Evolutionary conservation across 1,139 yeast species (phyloP).

Genomic region (Yarrowia galli): DNA sequence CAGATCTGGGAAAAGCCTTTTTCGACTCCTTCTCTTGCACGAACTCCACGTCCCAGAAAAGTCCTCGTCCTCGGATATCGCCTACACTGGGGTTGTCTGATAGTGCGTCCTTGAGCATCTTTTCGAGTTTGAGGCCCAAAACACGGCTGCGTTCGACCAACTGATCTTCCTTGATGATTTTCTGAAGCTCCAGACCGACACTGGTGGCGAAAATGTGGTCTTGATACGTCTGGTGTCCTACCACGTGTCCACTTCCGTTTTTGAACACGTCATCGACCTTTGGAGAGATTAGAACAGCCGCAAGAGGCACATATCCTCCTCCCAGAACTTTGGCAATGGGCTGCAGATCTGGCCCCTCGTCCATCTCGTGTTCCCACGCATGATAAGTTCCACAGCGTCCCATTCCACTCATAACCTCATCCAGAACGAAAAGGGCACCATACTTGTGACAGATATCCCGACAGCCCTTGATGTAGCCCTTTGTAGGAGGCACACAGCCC

Average conservation of each 20-base stretch:
- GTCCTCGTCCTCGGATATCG: conserved; percentile 22
- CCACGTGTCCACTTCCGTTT: conserved; percentile 28
- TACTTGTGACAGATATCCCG: conserved; percentile 64
- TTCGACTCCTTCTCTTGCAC: conserved; percentile 6
- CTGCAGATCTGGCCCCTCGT: conserved; percentile 19
- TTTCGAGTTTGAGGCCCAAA: conserved; percentile 4
- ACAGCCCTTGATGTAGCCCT: conserved; percentile 63
- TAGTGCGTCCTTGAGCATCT: conserved; percentile 1
- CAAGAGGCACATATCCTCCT: conserved; percentile 27
- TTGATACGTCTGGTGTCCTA: conserved; percentile 35
- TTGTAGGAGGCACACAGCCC: conserved; percentile 55
- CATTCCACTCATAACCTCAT: conserved; percentile 96
- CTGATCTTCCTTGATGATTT: conserved; percentile 15
- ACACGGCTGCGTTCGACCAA: conserved; percentile 2
- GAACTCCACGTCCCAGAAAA: conserved; percentile 27
- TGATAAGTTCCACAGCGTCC: conserved; percentile 92
- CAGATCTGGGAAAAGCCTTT: conserved; percentile 9
- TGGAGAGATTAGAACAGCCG: conserved; percentile 25
- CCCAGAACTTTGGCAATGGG: conserved; percentile 7
- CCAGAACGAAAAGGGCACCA: conserved; percentile 81
- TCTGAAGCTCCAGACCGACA: conserved; percentile 33
- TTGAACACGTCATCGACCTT: conserved; percentile 16
- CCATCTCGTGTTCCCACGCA: conserved; percentile 73
- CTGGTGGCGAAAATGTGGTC: conserved; percentile 28
- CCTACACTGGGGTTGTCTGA: not conserved